Percentiles rank a stretch among this genome's conserved stretches.
Conservation (phyloP, 148 eudicot genomes). For the Euryodendron excelsum region DNA sequence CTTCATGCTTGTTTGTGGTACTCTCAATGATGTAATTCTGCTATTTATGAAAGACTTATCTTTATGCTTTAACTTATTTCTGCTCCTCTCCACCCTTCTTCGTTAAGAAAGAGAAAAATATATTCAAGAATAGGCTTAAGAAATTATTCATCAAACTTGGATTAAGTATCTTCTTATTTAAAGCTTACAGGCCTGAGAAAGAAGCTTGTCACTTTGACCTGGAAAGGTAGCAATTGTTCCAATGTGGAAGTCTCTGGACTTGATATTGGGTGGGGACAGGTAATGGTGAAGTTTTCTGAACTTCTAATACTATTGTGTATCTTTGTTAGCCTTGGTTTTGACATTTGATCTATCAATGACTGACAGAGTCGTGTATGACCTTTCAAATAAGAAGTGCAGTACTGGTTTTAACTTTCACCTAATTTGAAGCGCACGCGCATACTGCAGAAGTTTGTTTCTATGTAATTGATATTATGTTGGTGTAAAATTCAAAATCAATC, state of each 20-base stretch:
- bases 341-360: not conserved
- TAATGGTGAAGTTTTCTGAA: conserved; percentile 23
- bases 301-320: conserved; percentile 3
- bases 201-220: conserved; percentile 59
- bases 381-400: not conserved
- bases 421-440: not conserved
- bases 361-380: not conserved
- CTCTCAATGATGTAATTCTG: not conserved
- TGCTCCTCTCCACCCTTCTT: not conserved
- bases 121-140: not conserved
- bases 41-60: not conserved
- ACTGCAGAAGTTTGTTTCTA: not conserved
- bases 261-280: conserved; percentile 97
- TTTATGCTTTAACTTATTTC: not conserved
- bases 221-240: conserved; percentile 48
- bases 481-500: not conserved
- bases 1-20: not conserved
- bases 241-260: conserved; percentile 88
- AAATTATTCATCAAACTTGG: not conserved
- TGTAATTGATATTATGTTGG: not conserved
- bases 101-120: not conserved
- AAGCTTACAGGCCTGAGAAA: conserved; percentile 84
- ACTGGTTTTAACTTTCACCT: not conserved
- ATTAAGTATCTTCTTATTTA: conserved; percentile 17
- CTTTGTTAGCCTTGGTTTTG: not conserved